Percentiles rank a stretch among this genome's conserved stretches.
These are phyloP conservation scores for Huntiella bhutanensis DNA, from an alignment of 2,329 filamentous ascomycete genomes.

Conservation along the genomic window DNA sequence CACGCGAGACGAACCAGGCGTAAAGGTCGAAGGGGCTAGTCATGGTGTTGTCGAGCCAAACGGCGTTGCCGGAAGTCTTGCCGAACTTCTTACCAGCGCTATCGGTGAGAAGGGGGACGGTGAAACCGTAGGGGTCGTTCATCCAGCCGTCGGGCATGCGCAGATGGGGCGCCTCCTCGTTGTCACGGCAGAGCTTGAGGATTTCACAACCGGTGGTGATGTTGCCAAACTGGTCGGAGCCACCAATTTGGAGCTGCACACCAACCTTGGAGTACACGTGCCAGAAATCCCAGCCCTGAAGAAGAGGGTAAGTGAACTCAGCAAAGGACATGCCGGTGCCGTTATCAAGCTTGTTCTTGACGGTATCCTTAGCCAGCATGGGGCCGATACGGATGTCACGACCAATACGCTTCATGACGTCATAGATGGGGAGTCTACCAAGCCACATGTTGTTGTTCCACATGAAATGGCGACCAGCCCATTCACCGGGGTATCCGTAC, in stretches of 20 bases:
- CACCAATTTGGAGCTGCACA: constrained; percentile 76
- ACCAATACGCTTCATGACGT: constrained; percentile 59
- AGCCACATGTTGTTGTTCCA: constrained; percentile 78
- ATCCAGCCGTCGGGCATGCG: constrained; percentile 24
- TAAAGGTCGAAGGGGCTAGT: constrained; percentile 77
- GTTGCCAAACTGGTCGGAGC: constrained; percentile 91
- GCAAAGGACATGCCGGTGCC: constrained; percentile 87
- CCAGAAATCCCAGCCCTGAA: constrained; percentile 97
- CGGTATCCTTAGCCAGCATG: constrained; percentile 76
- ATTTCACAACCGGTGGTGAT: constrained; percentile 79
- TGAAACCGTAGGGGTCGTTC: constrained; percentile 61
- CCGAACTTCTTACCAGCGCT: constrained; percentile 78
- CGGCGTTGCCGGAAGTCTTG: constrained; percentile 80
- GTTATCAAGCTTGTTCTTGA: constrained; percentile 64
- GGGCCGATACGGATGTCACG: constrained; percentile 58
- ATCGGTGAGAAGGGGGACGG: constrained; percentile 75
- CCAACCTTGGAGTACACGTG: constrained; percentile 49
- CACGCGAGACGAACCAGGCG: constrained; percentile 66
- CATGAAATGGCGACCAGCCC: constrained; percentile 47
- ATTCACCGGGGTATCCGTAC: constrained; percentile 43
- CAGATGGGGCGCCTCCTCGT: constrained; percentile 27
- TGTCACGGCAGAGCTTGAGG: constrained; percentile 53
- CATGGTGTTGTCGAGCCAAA: constrained; percentile 76
- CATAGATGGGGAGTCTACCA: constrained; percentile 48
- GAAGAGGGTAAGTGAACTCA: constrained; percentile 80